These are phyloP conservation scores for Fonsecaea multimorphosa DNA, from an alignment of 2,329 filamentous ascomycete species.

Conservation along the genomic window DNA sequence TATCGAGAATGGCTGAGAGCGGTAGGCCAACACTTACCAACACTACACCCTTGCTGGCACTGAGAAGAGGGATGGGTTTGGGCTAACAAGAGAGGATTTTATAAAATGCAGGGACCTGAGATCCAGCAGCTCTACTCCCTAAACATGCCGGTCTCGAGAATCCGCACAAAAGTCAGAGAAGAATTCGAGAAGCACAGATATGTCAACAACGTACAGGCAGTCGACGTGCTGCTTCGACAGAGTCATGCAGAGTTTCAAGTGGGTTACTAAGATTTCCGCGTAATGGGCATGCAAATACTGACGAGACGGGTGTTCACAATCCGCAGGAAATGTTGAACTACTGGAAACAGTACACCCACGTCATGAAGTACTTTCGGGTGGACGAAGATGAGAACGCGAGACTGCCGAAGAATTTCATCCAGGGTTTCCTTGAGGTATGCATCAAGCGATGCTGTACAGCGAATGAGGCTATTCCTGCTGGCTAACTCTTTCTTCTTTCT, in stretches of 20 bases:
- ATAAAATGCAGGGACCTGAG: constrained; percentile 75
- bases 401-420: constrained; percentile 88
- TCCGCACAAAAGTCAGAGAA: constrained; percentile 92
- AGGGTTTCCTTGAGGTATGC: constrained; percentile 89
- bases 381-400: constrained; percentile 78
- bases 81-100: constrained; percentile 20
- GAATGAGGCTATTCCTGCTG: not conserved
- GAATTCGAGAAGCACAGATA: constrained; percentile 97
- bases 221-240: constrained; percentile 89
- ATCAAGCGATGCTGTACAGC: not conserved
- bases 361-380: constrained; percentile 94
- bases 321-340: constrained; percentile 96
- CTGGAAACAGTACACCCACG: constrained; percentile 96
- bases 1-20: constrained; percentile 97
- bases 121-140: constrained; percentile 98
- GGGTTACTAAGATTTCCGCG: constrained; percentile 38
- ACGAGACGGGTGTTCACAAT: not conserved
- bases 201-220: constrained; percentile 83
- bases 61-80: not conserved
- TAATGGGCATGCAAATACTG: constrained; percentile 9
- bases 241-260: constrained; percentile 96
- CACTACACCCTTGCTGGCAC: not conserved
- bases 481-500: constrained; percentile 12
- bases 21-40: constrained; percentile 68
- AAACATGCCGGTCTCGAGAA: constrained; percentile 81